A percentile compares a stretch with the other conserved stretches of the same genome.
These are phyloP conservation scores for Hamigera avellanea DNA, from an alignment of 495 filamentous ascomycete species.

Conservation along the genomic window DNA sequence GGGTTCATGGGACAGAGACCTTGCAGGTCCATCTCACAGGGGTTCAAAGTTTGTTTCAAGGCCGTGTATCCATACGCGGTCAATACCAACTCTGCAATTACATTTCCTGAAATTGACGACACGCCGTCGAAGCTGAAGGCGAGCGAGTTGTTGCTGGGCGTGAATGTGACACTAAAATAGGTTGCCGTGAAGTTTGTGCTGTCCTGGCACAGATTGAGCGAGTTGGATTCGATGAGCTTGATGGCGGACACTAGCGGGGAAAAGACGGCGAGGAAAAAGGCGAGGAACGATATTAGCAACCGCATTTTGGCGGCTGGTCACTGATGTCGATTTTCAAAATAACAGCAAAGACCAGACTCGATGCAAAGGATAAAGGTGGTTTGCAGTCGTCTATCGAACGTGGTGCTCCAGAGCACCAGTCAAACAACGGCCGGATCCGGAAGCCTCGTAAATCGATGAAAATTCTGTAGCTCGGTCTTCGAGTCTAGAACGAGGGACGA, in stretches of 20 bases:
- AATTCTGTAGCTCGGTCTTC: too few relatives aligned
- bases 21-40: constrained; percentile 56
- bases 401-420: too few relatives aligned
- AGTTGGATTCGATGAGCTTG: constrained; percentile 55
- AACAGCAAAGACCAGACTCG: too few relatives aligned
- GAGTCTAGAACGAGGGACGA: too few relatives aligned
- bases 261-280: constrained; percentile 24
- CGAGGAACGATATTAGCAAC: constrained; percentile 28
- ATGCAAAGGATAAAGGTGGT: too few relatives aligned
- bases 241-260: constrained; percentile 28
- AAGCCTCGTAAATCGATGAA: too few relatives aligned
- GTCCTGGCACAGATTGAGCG: constrained; percentile 65
- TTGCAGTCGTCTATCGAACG: too few relatives aligned
- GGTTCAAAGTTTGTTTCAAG: constrained; percentile 54
- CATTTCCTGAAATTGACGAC: constrained; percentile 75
- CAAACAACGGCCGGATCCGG: too few relatives aligned
- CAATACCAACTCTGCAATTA: constrained; percentile 65
- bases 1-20: constrained; percentile 92
- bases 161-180: constrained; percentile 72
- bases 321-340: too few relatives aligned
- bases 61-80: constrained; percentile 73
- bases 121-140: constrained; percentile 69
- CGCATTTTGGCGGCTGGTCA: too few relatives aligned
- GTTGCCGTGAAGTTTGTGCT: constrained; percentile 73
- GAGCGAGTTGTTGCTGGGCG: constrained; percentile 61